phyloP scores from a whole-genome alignment of 176 grass and related monocot genomes.

The Dendrocalamus sinicus region DNA sequence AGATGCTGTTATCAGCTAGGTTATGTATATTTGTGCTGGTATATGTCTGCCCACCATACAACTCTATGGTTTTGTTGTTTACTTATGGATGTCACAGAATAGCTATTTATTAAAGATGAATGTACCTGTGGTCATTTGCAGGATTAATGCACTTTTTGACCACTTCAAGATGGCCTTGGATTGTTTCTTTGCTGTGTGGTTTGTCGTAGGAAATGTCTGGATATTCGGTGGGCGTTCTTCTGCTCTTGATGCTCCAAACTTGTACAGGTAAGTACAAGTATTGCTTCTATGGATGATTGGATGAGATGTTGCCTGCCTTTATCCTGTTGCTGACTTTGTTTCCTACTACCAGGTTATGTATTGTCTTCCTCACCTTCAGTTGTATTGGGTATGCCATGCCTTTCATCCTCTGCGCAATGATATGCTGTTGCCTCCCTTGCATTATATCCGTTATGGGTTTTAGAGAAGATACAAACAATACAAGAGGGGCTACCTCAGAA shows the following conservation, averaged over 20 bases:
- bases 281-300: neutral
- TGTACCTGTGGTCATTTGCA: constrained; percentile 38
- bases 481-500: constrained; percentile 84
- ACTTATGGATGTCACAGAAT: constrained; percentile 23
- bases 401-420: constrained; percentile 89
- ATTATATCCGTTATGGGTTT: constrained; percentile 92
- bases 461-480: constrained; percentile 78
- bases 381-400: constrained; percentile 98
- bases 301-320: constrained; percentile 22
- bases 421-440: constrained; percentile 93
- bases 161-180: constrained; percentile 99
- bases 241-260: constrained; percentile 72
- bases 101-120: constrained; percentile 25
- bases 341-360: constrained; percentile 77
- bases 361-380: constrained; percentile 92
- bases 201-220: constrained; percentile 97
- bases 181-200: constrained; percentile 98
- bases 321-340: constrained; percentile 25
- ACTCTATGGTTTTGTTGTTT: neutral
- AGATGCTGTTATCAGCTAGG: constrained; percentile 12
- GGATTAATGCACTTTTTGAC: constrained; percentile 91
- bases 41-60: neutral
- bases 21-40: neutral
- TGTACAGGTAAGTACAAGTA: constrained; percentile 73
- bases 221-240: constrained; percentile 87